Conservation (phyloP, 768 basidiomycete species). For the Leucocoprinus birnbaumii region DNA sequence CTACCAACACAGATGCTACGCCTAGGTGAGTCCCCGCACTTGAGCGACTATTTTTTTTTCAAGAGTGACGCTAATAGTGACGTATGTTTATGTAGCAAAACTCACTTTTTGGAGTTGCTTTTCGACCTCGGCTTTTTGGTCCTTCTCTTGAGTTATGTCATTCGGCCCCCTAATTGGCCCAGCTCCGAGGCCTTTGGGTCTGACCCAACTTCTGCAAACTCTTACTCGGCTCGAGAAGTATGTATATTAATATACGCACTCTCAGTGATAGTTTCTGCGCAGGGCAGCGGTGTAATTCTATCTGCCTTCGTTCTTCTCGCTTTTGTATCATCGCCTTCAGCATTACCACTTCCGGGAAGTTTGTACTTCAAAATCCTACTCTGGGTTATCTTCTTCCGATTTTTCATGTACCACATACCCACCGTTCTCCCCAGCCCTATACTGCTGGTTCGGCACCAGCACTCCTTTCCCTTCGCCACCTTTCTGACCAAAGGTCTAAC, state of each 20-base stretch:
- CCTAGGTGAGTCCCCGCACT: conserved; percentile 15
- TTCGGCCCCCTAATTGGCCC: conserved; percentile 9
- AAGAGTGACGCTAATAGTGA: not conserved
- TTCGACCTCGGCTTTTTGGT: conserved; percentile 14
- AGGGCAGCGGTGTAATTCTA: conserved; percentile 14
- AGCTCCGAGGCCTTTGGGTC: not conserved
- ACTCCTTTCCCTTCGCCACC: conserved; percentile 41
- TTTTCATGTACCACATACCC: conserved; percentile 46
- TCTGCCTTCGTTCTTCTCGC: conserved; percentile 40
- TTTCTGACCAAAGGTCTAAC: conserved; percentile 37
- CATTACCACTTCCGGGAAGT: conserved; percentile 34
- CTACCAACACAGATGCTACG: conserved; percentile 6
- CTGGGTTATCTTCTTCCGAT: conserved; percentile 34
- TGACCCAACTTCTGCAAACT: not conserved
- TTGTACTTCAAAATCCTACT: conserved; percentile 39
- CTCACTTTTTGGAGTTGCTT: conserved; percentile 41
- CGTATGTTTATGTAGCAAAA: conserved; percentile 29
- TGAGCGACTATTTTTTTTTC: not conserved
- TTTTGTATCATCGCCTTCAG: conserved; percentile 32
- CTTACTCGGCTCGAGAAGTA: conserved; percentile 1
- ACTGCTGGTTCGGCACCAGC: conserved; percentile 35
- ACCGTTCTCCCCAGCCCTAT: conserved; percentile 37
- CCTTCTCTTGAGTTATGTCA: conserved; percentile 5
- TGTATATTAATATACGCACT: conserved; percentile 5
- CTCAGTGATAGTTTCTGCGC: conserved; percentile 1